Percentiles rank a stretch among this genome's conserved stretches.
Evolutionary conservation across 2,329 filamentous ascomycete species (phyloP).

Genomic region (Colletotrichum graminicola): DNA sequence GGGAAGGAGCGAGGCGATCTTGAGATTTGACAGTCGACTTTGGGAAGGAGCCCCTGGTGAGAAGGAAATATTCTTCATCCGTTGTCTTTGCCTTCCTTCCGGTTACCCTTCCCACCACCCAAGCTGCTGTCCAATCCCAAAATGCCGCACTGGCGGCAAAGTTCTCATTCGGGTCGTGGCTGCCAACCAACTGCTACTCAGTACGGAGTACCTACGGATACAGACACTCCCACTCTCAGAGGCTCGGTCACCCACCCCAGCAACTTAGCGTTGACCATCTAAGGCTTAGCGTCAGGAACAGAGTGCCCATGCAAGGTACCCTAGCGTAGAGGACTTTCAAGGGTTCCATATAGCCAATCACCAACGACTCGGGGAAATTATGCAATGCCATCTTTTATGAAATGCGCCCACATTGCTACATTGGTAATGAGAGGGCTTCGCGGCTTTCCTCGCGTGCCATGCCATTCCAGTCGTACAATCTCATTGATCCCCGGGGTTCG

Average conservation of each 20-base stretch:
- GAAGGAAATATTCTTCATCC: no score
- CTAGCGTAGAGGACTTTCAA: not conserved
- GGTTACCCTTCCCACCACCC: not conserved
- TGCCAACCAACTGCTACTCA: constrained; percentile 1
- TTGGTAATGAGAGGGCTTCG: constrained; percentile 23
- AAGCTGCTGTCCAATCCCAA: constrained; percentile 5
- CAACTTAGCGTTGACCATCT: constrained; percentile 5
- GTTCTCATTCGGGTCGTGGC: not conserved
- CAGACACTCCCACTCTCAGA: not conserved
- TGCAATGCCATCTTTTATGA: constrained; percentile 41
- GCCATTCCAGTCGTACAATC: constrained; percentile 2
- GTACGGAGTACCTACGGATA: no score
- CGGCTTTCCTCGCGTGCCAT: constrained; percentile 15
- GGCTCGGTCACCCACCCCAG: no score
- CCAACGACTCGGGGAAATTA: constrained; percentile 34
- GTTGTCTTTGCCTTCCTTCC: not conserved
- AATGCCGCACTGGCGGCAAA: constrained; percentile 26
- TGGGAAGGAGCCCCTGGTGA: constrained; percentile 3
- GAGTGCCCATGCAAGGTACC: constrained; percentile 22
- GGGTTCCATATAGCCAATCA: constrained; percentile 15
- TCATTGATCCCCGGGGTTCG: not conserved
- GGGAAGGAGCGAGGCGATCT: constrained; percentile 24
- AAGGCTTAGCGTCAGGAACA: constrained; percentile 40
- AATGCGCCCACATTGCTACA: constrained; percentile 25
- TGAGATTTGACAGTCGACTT: constrained; percentile 21